Base-by-base conservation (phyloP, 2,329 filamentous ascomycete species). In the Cytospora mali region DNA sequence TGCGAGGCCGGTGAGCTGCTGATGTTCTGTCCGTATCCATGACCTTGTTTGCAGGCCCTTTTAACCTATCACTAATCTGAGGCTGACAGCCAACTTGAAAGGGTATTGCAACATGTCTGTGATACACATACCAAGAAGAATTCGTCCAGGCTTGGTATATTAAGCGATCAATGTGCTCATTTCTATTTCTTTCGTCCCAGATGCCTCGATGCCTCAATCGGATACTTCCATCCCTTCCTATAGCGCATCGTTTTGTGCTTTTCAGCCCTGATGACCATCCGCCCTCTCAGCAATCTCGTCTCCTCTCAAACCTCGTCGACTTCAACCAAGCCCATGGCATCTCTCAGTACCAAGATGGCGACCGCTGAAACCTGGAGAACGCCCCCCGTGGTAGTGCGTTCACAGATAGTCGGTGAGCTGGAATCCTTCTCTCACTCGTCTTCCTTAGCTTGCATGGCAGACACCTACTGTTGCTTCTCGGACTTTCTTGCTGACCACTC, bases 401-500 rank as follows among this genome's bases (percentile, higher is more conserved):
- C 52, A 31, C 64, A 65, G 48, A 55, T 65, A 46, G 33, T 63
- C 27, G 61, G 64, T 63, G 50, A 55, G 64, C 29, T 28, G 29
- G 18, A n/a, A 5, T 18, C 25, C 21, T 23, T 61, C 10, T 21
- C 23, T 39, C 28, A 18, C n/a, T 56, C 21, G 25, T 31, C 21
- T 13, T 48, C 18, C 42, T 48, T 33, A 25, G 27, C 49, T 5
- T 28, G 31, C 29, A 6, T 49, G n/a, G 28, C 60, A 57, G 33
- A 57, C n/a, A 33, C 27, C 31, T 4, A 16, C 39, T 31, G 31
- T 53, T 64, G n/a, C n/a, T 54, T 16, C 29, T 33, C 49, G 42
- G 18, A 57, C 25, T 23, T n/a, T 13, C 10, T 21, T 60, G 10
- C 48, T 55, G 25, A 28, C 25, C 6, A 6, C 1, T 54, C n/a